phyloP scores from a whole-genome alignment of 495 filamentous ascomycete species.

The Tuber magnatum region DNA sequence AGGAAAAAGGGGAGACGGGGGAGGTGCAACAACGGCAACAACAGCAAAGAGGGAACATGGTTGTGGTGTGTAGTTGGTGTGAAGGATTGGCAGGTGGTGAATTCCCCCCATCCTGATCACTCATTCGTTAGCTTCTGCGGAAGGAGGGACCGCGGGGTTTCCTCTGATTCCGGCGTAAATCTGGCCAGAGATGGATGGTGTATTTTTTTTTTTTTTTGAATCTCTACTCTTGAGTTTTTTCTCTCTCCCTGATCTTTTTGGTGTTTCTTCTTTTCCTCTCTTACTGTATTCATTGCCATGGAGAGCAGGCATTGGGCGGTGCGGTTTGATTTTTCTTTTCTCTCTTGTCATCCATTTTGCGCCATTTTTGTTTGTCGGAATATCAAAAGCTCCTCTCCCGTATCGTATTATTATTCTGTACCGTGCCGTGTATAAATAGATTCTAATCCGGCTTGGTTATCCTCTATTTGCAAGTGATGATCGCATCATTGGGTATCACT shows the following conservation, averaged over 20 bases:
- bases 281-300: not conserved
- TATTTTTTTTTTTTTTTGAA: not conserved
- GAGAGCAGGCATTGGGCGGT: not conserved
- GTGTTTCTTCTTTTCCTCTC: not conserved
- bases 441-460: not conserved
- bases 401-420: not conserved
- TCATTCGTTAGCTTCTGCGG: not conserved
- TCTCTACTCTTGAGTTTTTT: not conserved
- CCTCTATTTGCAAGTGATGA: not conserved
- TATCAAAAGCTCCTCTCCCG: not conserved
- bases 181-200: not conserved
- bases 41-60: not conserved
- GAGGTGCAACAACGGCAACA: not conserved
- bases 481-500: not conserved
- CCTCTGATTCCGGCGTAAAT: not conserved
- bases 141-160: not conserved
- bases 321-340: not conserved
- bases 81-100: not conserved
- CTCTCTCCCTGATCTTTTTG: not conserved
- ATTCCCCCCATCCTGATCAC: not conserved
- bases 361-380: not conserved
- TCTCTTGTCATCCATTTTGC: not conserved
- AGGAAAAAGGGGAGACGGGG: not conserved
- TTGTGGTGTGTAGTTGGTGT: not conserved
- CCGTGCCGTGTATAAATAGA: not conserved